Evolutionary conservation across 495 filamentous ascomycete species (phyloP).

Genomic region (Aspergillus biplanus): DNA sequence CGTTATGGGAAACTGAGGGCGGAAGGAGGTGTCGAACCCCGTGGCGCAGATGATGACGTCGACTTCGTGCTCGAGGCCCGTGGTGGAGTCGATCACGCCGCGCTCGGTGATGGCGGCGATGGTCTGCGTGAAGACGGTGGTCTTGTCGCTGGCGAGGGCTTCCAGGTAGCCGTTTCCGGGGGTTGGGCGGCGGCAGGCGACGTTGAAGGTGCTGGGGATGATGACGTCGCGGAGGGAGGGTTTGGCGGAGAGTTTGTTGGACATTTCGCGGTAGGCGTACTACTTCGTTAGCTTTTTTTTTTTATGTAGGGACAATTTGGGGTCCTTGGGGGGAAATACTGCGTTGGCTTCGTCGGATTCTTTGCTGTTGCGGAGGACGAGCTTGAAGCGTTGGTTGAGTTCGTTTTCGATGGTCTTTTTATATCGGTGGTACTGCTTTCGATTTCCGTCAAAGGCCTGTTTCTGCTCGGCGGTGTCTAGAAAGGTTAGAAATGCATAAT

Average conservation of each 20-base stretch:
- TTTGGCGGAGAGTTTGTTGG: constrained; percentile 44
- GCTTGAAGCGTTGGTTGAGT: constrained; percentile 34
- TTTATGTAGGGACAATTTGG: no score
- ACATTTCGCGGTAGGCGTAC: constrained; percentile 26
- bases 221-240: constrained; percentile 48
- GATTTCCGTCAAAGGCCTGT: constrained; percentile 5
- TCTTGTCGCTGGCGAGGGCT: constrained; percentile 18
- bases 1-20: constrained; percentile 38
- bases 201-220: constrained; percentile 46
- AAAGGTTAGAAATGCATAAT: no score
- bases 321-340: no score
- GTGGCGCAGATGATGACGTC: constrained; percentile 45
- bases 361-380: constrained; percentile 10
- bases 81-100: constrained; percentile 37
- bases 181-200: constrained; percentile 45
- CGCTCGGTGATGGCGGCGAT: constrained; percentile 31
- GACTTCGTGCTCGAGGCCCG: constrained; percentile 31
- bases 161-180: constrained; percentile 33
- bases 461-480: constrained; percentile 13
- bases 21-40: constrained; percentile 38
- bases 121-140: constrained; percentile 14
- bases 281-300: no score
- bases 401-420: constrained; percentile 40
- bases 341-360: constrained; percentile 19
- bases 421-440: constrained; percentile 25